These are phyloP conservation scores for Gonapodya sp. DNA, from an alignment of 192 early-diverging fungal genomes.

Conservation along the genomic window DNA sequence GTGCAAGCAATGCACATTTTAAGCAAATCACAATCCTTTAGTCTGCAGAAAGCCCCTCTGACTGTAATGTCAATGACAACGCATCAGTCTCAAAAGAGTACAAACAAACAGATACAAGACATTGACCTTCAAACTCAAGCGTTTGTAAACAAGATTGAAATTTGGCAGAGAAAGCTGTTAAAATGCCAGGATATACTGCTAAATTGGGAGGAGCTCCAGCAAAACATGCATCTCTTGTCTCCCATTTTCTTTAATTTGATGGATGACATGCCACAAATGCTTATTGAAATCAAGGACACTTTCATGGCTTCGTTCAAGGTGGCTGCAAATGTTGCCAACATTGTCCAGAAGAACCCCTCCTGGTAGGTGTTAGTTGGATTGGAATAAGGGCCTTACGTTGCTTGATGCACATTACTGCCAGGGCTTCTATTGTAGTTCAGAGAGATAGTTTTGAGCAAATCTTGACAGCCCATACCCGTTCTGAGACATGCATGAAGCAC, in stretches of 20 bases:
- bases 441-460: slow-evolving; percentile 27
- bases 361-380: neutral
- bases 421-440: slow-evolving; percentile 18
- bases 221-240: slow-evolving; percentile 14
- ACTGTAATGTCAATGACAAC: no score
- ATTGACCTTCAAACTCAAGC: neutral
- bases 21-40: neutral
- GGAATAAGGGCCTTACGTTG: no score
- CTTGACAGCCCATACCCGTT: neutral
- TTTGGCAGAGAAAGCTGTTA: slow-evolving; percentile 22
- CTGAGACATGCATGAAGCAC: slow-evolving; percentile 5
- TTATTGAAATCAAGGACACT: slow-evolving; percentile 5
- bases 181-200: slow-evolving; percentile 19
- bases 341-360: slow-evolving; percentile 1
- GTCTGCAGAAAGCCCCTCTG: no score
- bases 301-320: slow-evolving; percentile 21
- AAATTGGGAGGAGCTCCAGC: slow-evolving; percentile 18
- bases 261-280: slow-evolving; percentile 7
- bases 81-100: no score
- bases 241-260: slow-evolving; percentile 19
- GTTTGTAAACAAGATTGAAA: slow-evolving; percentile 18
- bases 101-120: neutral
- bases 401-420: no score
- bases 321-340: slow-evolving; percentile 20
- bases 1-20: neutral